A percentile compares a stretch with the other conserved stretches of the same genome.
phyloP scores from a whole-genome alignment of 2,329 filamentous ascomycete species.

The Trichophyton schoenleinii region DNA sequence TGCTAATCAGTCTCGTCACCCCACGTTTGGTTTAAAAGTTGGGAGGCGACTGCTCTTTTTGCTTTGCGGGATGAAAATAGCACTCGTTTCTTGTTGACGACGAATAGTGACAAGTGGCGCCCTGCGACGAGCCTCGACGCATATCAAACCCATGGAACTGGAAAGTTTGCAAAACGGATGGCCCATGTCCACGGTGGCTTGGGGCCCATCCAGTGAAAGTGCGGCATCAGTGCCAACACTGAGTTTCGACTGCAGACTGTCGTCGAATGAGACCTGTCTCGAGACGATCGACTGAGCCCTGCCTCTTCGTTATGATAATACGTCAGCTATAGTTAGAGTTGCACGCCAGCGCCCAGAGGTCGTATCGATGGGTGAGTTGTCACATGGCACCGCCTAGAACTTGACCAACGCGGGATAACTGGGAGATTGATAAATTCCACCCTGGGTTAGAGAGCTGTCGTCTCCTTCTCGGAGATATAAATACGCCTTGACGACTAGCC shows the following conservation, averaged over 20 bases:
- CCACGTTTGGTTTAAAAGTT: not conserved
- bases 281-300: not conserved
- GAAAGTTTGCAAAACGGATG: conserved; percentile 1
- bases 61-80: not conserved
- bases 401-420: not conserved
- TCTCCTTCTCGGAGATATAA: not conserved
- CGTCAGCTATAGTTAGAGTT: not conserved
- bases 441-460: not conserved
- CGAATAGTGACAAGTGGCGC: not conserved
- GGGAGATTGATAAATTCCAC: not conserved
- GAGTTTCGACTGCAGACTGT: not conserved
- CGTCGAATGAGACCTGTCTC: conserved; percentile 3
- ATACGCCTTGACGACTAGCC: not conserved
- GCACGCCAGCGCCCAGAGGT: conserved; percentile 2
- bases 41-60: not conserved
- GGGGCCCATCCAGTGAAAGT: not conserved
- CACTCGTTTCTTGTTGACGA: not conserved
- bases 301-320: not conserved
- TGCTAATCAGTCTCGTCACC: not conserved
- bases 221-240: not conserved
- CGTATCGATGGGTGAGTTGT: conserved; percentile 3
- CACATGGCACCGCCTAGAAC: not conserved
- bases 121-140: not conserved
- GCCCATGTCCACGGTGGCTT: not conserved
- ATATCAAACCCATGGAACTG: conserved; percentile 3